Evolutionary conservation across 2,329 filamentous ascomycete species (phyloP).

Genomic region (Niveomyces coronatus): DNA sequence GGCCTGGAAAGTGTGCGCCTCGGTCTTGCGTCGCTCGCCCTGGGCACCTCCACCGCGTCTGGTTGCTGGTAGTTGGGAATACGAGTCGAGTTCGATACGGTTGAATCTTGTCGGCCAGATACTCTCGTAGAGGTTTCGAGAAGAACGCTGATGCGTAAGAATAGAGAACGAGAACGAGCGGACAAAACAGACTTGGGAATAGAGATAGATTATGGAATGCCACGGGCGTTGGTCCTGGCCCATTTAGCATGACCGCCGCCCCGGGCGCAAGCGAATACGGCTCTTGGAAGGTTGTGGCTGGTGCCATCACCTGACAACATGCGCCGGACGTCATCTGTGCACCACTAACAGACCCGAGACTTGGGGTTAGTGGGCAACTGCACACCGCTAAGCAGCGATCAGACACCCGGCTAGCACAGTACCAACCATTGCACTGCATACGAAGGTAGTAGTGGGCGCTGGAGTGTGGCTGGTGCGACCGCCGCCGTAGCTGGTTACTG

Average conservation of each 20-base stretch:
- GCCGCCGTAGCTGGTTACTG: conserved; percentile 1
- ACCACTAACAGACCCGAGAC: conserved; percentile 12
- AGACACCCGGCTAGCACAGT: too few relatives aligned
- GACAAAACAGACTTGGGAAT: conserved; percentile 3
- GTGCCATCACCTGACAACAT: conserved; percentile 22
- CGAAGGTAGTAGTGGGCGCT: background rate
- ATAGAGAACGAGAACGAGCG: background rate
- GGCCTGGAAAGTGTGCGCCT: background rate
- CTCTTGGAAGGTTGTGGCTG: conserved; percentile 17
- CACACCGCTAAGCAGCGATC: conserved; percentile 4
- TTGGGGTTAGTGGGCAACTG: conserved; percentile 2
- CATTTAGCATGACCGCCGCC: conserved; percentile 3
- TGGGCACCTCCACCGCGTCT: conserved; percentile 4
- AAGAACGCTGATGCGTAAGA: background rate
- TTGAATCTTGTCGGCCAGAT: too few relatives aligned
- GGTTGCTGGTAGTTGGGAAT: too few relatives aligned
- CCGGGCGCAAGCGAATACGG: background rate
- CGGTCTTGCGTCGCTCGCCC: background rate
- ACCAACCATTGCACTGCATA: too few relatives aligned
- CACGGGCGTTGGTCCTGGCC: conserved; percentile 1
- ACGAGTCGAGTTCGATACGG: too few relatives aligned
- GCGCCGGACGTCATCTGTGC: conserved; percentile 1
- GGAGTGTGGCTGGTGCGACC: background rate
- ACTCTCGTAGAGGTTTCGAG: background rate
- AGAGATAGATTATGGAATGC: too few relatives aligned